Evolutionary conservation across 1,284 basidiomycete genomes (phyloP), one percentile per base, ranked within the genome.

Genomic region (Sporisorium iseilematis-ciliati): DNA sequence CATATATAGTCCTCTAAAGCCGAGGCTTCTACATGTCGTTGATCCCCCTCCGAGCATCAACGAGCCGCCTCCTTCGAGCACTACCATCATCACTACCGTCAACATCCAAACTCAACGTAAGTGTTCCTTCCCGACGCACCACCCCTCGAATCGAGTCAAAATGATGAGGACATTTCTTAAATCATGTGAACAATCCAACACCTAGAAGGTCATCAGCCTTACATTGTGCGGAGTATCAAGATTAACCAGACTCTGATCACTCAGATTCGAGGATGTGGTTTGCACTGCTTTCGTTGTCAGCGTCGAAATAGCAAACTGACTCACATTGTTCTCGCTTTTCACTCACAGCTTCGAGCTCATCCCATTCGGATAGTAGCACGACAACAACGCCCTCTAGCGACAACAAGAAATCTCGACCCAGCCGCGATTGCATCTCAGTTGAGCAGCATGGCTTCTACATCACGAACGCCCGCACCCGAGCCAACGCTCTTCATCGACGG

Each of bases 401-500:
- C 64, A 7, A 21, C 7, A 21, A 61, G 26, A 31, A 18, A 25
- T 1, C 31, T 59, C 1, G 65, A 77, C 45, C 69, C 75, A 20
- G 69, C 65, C 4, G 75, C 75, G 0, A 50, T 64, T 21, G 75
- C 75, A 40, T 77, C 75, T 2, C 58, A 72, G 18, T 31, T 73
- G 12, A 73, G 65, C 75, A 77, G 75, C 41, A 77, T 77, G 75
- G 63, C 69, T 35, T 77, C 75, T 8, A 73, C 69, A n/a, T 77
- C 65, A 25, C 54, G 42, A 20, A 65, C 62, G 6, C 69, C 75
- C 8, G 75, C 69, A 1, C 65, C 75, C 10, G 63, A 73, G 59
- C 83, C 83, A n/a, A 85, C 83, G 29, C 75, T 85, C 23, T 84
- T 71, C 66, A 84, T 85, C 50, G 70, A 84, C 41, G 83, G 83